Percentiles rank a stretch among this genome's conserved stretches.
These are phyloP conservation scores for Citrus cavaleriei DNA, from an alignment of 345 rosid genomes.

Conservation along the genomic window DNA sequence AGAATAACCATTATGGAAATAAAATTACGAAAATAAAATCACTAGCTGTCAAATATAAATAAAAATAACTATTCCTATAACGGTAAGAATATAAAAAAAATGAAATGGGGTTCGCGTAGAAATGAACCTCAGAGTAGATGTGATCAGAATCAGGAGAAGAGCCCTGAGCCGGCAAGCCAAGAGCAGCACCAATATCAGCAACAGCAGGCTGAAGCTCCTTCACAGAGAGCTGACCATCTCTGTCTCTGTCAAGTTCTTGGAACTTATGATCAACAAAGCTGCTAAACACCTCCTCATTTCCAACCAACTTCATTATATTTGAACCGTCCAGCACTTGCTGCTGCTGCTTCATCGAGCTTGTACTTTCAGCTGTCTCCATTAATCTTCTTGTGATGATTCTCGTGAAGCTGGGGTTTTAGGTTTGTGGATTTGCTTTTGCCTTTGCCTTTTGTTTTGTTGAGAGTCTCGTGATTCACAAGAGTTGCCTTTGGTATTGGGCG, in stretches of 20 bases:
- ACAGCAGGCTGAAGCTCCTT: slow-evolving; percentile 89
- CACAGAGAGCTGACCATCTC: slow-evolving; percentile 80
- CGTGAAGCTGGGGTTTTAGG: background rate
- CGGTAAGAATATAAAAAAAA: background rate
- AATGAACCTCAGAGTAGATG: slow-evolving; percentile 72
- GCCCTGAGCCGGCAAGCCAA: slow-evolving; percentile 85
- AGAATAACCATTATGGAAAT: too few relatives aligned
- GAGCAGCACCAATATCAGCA: slow-evolving; percentile 89
- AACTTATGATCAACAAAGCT: slow-evolving; percentile 84
- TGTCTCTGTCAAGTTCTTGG: slow-evolving; percentile 65
- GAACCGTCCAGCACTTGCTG: slow-evolving; percentile 75
- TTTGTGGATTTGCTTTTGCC: background rate
- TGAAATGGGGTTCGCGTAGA: too few relatives aligned
- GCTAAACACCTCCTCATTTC: slow-evolving; percentile 68
- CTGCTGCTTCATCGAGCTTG: background rate
- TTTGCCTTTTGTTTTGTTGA: background rate
- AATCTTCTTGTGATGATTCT: slow-evolving; percentile 16
- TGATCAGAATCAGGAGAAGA: slow-evolving; percentile 78
- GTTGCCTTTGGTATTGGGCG: background rate
- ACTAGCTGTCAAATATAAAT: too few relatives aligned
- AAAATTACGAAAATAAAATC: too few relatives aligned
- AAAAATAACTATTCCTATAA: too few relatives aligned
- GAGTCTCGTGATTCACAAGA: slow-evolving; percentile 33
- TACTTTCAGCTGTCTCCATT: slow-evolving; percentile 33
- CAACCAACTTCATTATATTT: slow-evolving; percentile 86